Evolutionary conservation across 495 filamentous ascomycete species (phyloP).

Genomic region (Corynascus novoguineensis): DNA sequence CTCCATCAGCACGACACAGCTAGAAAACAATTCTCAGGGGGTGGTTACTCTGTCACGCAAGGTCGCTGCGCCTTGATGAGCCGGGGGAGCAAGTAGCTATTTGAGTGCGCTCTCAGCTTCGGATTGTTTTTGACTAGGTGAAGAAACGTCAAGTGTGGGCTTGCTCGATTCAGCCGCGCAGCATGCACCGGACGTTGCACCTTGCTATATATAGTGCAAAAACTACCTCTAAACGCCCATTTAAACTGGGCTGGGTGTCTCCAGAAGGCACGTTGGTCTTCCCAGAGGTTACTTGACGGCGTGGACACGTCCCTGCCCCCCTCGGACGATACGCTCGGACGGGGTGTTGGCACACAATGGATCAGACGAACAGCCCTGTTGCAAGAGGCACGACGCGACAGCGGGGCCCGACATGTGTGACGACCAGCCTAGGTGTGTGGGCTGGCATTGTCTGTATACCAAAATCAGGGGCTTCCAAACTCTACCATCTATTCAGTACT

Average conservation of each 20-base stretch:
- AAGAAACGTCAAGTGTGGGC: too few species aligned
- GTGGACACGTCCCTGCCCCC: neutral
- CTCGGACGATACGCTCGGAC: too few species aligned
- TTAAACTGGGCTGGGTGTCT: neutral
- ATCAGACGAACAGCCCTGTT: neutral
- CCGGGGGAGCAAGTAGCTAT: neutral
- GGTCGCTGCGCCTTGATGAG: neutral
- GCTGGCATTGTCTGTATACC: neutral
- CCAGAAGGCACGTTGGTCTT: neutral
- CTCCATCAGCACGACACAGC: too few species aligned
- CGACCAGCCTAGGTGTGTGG: neutral
- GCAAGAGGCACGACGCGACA: neutral
- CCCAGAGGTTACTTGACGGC: neutral
- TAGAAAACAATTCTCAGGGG: neutral
- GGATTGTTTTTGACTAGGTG: neutral
- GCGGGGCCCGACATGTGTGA: neutral
- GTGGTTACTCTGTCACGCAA: neutral
- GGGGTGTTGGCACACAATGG: neutral
- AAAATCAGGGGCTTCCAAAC: slow-evolving; percentile 1
- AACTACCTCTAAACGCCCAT: too few species aligned
- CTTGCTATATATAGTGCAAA: neutral
- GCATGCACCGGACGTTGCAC: neutral
- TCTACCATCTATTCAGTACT: neutral
- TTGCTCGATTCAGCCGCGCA: neutral
- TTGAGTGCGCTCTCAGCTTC: neutral